Base-by-base conservation (phyloP, 1,284 basidiomycete species). In the Trametes pubescens region DNA sequence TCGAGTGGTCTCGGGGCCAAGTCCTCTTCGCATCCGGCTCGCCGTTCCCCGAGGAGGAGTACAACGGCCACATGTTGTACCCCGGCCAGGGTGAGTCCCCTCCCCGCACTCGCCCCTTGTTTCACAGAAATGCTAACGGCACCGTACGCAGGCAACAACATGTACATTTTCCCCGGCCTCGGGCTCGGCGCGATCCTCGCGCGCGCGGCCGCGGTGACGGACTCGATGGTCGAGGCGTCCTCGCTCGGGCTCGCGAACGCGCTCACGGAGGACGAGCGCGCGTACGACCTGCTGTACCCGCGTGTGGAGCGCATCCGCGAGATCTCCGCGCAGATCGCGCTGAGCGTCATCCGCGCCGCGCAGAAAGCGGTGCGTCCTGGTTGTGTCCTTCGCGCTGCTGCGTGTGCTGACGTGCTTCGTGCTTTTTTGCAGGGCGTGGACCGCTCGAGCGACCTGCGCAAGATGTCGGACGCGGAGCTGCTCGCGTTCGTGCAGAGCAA, bases 21-120 rank as follows among this genome's bases (percentile, higher is more conserved):
- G 92, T 93, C 29, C 85, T 98, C 64, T 98, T 97, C 75, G 96
- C 96, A 0, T 91, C 90, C 40, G 96, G 96, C 1, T 95, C 93
- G 48, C 96, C 96, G 1, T 98, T 97, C 86, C 86, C 89, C 7
- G 82, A 85, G 63, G 80, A 88, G 62, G 75, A 81, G 55, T 91
- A 82, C 78, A 76, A 85, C 37, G 87, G 90, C 53, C 81, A 80
- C 65, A 84, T 73, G 38, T 80, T 91, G 70, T 91, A 93, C 72
- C 91, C 96, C 6, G 94, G 94, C 40, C 96, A 98, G 79, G 95
- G 69, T 68, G 54, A 21, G 65, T 67, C 11, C 47, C 21, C 18
- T 11, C 22, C 7, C n/a, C 24, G 47, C 13, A n/a, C 11, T 40
- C 34, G 40, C 7, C n/a, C 1, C 21, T 16, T n/a, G 9, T 24